Evolutionary conservation across 768 basidiomycete species (phyloP), one percentile per base, ranked within the genome.

Genomic region (Strobilomyces echinocephalus): DNA sequence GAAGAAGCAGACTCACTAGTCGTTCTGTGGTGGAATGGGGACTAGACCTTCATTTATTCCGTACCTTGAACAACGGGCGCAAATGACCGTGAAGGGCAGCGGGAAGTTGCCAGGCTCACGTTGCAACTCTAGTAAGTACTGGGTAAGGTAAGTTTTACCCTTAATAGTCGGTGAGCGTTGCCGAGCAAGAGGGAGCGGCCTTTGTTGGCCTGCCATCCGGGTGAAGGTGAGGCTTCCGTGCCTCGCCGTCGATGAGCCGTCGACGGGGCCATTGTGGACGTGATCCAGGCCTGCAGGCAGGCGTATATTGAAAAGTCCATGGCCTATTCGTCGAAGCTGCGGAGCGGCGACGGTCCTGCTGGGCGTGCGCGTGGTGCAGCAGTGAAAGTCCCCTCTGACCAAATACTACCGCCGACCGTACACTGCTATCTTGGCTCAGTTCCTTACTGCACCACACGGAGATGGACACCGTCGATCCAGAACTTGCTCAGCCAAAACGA

Each of bases 41-140:
- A 49, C 66, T 65, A 66, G 48, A 55, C 39, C 43, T 48, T 54
- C 64, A 67, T 67, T 54, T 24, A 24, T 24, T 46, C 28, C 43
- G 43, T 41, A 21, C 52, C 47, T 41, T 28, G 39, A 38, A 46
- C 10, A 15, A 40, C 26, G 44, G 59, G 57, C 53, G 59, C 36
- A 59, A 63, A 48, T 53, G 38, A 63, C 44, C 46, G 62, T 59
- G 60, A 59, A 62, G 49, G 43, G 59, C 46, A 61, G 20, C 39
- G 43, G 55, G 46, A 48, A 47, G 35, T 55, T 49, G 52, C 36
- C 48, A 42, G 46, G 55, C 52, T 58, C 51, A 51, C 59, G 47
- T 52, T 62, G 59, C 56, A 40, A 49, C 41, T 52, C 46, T 42
- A 44, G 53, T 49, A 54, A 44, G 53, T 49, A 54, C 49, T 46